Evolutionary conservation across 345 rosid genomes (phyloP).

Genomic region (Orychophragmus violaceus): DNA sequence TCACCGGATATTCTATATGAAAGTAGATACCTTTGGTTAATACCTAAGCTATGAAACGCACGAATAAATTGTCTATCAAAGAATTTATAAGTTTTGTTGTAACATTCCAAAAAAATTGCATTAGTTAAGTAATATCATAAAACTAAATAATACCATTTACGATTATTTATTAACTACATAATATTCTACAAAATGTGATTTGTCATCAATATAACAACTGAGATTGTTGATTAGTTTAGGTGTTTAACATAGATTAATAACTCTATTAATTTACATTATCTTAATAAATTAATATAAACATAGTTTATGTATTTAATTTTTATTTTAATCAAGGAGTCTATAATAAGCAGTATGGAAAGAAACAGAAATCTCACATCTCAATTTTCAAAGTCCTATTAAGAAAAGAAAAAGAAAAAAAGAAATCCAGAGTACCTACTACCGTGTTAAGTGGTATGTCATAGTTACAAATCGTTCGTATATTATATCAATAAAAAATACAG

Average conservation of each 20-base stretch:
- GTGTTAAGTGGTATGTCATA: constrained; percentile 3
- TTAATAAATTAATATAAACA: no score
- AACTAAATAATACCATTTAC: not conserved
- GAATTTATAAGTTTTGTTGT: not conserved
- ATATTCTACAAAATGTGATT: not conserved
- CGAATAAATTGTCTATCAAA: no score
- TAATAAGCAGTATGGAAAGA: not conserved
- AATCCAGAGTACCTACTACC: constrained; percentile 9
- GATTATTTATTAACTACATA: not conserved
- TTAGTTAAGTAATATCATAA: not conserved
- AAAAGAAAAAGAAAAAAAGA: not conserved
- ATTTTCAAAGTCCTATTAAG: not conserved
- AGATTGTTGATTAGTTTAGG: no score
- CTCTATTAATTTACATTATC: not conserved
- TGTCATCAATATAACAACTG: not conserved
- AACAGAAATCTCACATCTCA: not conserved
- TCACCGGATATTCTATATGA: no score
- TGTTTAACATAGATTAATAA: no score
- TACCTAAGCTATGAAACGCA: no score
- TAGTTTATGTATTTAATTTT: no score
- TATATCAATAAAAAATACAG: not conserved
- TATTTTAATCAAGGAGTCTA: not conserved
- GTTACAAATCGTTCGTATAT: not conserved
- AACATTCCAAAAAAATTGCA: not conserved
- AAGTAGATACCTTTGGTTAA: no score